Conservation (phyloP, 2,329 filamentous ascomycete species). For the Epichloe scottii region DNA sequence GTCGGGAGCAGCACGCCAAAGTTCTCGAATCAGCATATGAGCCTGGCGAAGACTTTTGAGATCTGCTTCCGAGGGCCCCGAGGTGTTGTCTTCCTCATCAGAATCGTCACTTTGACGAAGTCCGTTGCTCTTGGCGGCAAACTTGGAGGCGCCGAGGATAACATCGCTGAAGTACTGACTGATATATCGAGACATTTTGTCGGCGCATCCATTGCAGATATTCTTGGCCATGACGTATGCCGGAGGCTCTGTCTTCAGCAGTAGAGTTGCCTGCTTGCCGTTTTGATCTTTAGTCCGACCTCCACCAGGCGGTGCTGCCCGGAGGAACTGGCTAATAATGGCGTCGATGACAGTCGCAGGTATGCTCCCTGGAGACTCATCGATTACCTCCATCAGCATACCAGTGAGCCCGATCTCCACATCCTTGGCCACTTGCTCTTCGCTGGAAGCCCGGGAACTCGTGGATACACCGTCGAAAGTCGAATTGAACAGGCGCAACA, state of each 20-base stretch:
- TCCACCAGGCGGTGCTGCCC: constrained; percentile 62
- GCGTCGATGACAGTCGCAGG: constrained; percentile 78
- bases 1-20: constrained; percentile 83
- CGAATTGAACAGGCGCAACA: constrained; percentile 69
- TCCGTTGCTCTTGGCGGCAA: constrained; percentile 42
- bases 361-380: constrained; percentile 62
- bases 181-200: constrained; percentile 90
- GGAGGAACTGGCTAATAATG: constrained; percentile 89
- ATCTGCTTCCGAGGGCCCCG: constrained; percentile 67
- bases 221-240: constrained; percentile 96
- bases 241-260: constrained; percentile 78
- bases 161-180: constrained; percentile 97
- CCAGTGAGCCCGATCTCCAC: constrained; percentile 87
- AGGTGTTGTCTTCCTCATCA: constrained; percentile 46
- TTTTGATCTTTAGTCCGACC: constrained; percentile 52
- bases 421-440: constrained; percentile 80
- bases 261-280: constrained; percentile 67
- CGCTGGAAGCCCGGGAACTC: constrained; percentile 58
- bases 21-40: constrained; percentile 75
- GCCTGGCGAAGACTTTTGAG: constrained; percentile 81
- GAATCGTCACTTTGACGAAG: constrained; percentile 48
- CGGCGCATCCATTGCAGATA: constrained; percentile 76
- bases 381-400: constrained; percentile 72
- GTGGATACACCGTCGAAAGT: constrained; percentile 88
- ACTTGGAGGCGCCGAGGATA: constrained; percentile 72